Conservation (phyloP, 2,329 filamentous ascomycete genomes). For the Colletotrichum horii region DNA sequence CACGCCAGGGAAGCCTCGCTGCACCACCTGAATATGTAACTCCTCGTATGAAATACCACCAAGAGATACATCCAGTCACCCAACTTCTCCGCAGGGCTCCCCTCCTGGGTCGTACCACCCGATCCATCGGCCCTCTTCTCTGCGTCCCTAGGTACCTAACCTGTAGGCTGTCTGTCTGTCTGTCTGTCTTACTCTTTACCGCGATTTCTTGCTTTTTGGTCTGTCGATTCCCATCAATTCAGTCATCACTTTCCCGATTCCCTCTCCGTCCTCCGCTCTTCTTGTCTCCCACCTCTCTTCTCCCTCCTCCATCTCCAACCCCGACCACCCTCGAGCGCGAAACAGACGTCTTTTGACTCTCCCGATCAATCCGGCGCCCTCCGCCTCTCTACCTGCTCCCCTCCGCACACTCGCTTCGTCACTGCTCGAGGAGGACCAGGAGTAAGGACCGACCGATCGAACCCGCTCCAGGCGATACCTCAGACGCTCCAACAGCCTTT, state of each 20-base stretch:
- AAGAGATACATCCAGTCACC: neutral
- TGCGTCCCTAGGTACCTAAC: neutral
- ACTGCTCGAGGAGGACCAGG: neutral
- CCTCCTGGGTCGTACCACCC: slow-evolving; percentile 9
- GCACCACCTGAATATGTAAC: neutral
- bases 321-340: neutral
- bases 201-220: slow-evolving; percentile 16
- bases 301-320: neutral
- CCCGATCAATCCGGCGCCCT: neutral
- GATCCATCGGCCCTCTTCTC: slow-evolving; percentile 3
- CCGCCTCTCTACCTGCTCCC: neutral
- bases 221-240: slow-evolving; percentile 13
- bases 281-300: neutral
- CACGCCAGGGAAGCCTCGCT: neutral
- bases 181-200: neutral
- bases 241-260: slow-evolving; percentile 4
- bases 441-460: neutral
- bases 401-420: slow-evolving; percentile 9
- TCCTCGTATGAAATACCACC: neutral
- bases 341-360: neutral
- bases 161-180: neutral
- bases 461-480: neutral
- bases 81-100: neutral
- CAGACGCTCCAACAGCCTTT: neutral
- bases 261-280: neutral